These are phyloP conservation scores for Gynandropsis gynandra DNA, from an alignment of 345 rosid species.

Conservation along the genomic window DNA sequence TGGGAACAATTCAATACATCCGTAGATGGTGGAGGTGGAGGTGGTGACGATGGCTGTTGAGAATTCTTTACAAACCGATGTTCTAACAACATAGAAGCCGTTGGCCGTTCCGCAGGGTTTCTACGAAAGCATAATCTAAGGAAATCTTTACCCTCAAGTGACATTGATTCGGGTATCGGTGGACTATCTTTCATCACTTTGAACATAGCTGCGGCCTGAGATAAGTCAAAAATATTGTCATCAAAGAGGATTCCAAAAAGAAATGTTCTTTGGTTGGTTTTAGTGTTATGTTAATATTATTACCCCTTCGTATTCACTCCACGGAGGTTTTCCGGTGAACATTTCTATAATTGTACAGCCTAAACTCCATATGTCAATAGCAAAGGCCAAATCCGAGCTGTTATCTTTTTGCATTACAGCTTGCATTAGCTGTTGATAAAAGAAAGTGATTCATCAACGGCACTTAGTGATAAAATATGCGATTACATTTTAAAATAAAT, in stretches of 20 bases:
- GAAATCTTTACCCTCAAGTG: conserved; percentile 84
- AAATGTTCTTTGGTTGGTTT: background rate
- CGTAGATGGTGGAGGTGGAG: conserved; percentile 11
- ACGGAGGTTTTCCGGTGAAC: conserved; percentile 96
- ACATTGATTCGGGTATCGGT: conserved; percentile 64
- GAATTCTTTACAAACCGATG: conserved; percentile 59
- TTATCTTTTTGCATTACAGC: conserved; percentile 80
- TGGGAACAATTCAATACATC: conserved; percentile 34
- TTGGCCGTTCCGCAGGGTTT: conserved; percentile 85
- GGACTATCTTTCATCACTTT: conserved; percentile 82
- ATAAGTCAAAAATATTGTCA: conserved; percentile 7
- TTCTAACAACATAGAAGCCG: conserved; percentile 64
- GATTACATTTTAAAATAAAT: too few species aligned
- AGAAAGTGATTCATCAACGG: conserved; percentile 10
- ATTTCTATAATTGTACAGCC: conserved; percentile 95
- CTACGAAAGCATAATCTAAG: conserved; percentile 67
- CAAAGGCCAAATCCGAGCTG: conserved; percentile 75
- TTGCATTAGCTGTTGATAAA: conserved; percentile 67
- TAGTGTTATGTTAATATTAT: conserved; percentile 19
- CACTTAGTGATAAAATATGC: too few species aligned
- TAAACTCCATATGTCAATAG: conserved; percentile 98
- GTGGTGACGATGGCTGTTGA: conserved; percentile 27
- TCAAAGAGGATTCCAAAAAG: background rate
- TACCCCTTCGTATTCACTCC: conserved; percentile 98
- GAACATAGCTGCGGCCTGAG: conserved; percentile 97